Evolutionary conservation across 495 filamentous ascomycete genomes (phyloP), one percentile per base, ranked within the genome.

Genomic region (Penicillium diatomitis): DNA sequence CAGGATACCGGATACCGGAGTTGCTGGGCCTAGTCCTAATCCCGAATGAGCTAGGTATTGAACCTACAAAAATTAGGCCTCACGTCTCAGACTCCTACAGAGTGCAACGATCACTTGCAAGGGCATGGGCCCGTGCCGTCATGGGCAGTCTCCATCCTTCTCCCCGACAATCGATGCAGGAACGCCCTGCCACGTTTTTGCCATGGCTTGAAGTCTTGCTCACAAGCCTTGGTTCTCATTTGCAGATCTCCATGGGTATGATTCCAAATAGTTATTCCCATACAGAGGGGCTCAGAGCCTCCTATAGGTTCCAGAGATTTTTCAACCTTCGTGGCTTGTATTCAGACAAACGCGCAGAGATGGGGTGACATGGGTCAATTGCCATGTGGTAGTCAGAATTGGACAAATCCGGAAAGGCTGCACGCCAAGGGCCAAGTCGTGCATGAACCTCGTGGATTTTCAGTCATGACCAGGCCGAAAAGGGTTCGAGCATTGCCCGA

Each of bases 101-200:
- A 20, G 20, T 46, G 44, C 8, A n/a, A 31, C 37, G 12, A 37
- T 29, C 44, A 11, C 20, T 11, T 46, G 44, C 44, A 37, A 30
- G 9, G 38, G 37, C 28, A 49, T 20, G 38, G 34, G 29, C 6
- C 9, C 33, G 31, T 43, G 35, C 33, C 0, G 20, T 20, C 20
- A 20, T 20, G 20, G 20, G 28, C 46, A 37, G 37, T 31, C 34
- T n/a, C 35, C 2, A 8, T 34, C 10, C 5, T 44, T 48, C 44
- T 33, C 47, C 40, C 38, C 20, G 50, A 52, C 38, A 48, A 47
- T 46, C 57, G 45, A 43, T 55, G 58, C 63, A 68, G 59, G 58
- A 61, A 64, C 63, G 35, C 38, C 50, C 35, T 33, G 34, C 56
- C 51, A 60, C 48, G 50, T 49, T 57, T 44, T 54, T 47, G 38